These are phyloP conservation scores for Nakazawaea peltata DNA, from an alignment of 805 yeast species.

Conservation along the genomic window DNA sequence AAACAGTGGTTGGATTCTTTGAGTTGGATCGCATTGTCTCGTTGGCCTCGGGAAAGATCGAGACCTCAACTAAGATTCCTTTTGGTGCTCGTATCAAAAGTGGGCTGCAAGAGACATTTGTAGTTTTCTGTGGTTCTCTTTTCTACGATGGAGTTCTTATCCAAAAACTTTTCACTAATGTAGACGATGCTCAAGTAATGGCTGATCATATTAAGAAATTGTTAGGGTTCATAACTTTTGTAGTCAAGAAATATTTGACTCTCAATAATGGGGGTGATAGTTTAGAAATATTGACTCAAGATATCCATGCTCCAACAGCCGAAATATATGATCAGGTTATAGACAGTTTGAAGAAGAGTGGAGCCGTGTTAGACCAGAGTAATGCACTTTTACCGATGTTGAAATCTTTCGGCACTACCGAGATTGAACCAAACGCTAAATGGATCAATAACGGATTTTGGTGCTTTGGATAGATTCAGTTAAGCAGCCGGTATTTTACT, in stretches of 20 bases:
- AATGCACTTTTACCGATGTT: slow-evolving; percentile 1
- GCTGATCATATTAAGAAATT: background rate
- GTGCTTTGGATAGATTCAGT: background rate
- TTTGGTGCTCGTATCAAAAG: background rate
- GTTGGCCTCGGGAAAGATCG: background rate
- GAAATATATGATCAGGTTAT: no score
- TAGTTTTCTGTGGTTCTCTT: background rate
- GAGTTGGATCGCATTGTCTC: background rate
- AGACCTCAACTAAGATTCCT: background rate
- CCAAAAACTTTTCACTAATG: background rate
- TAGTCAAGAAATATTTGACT: background rate
- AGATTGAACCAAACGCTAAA: background rate
- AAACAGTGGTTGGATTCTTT: background rate
- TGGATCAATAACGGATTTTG: slow-evolving; percentile 5
- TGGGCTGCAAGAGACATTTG: background rate
- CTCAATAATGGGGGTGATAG: no score
- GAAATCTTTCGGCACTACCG: slow-evolving; percentile 2
- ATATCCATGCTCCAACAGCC: background rate
- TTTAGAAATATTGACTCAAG: background rate
- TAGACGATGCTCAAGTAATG: background rate
- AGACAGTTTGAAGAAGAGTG: background rate
- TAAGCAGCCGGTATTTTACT: no score
- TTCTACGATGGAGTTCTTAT: background rate
- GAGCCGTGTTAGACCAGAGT: background rate
- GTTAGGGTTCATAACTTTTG: no score